A percentile compares a stretch with the other conserved stretches of the same genome.
phyloP scores from a whole-genome alignment of 306 rosid species.

The Cotoneaster glaucophyllus region DNA sequence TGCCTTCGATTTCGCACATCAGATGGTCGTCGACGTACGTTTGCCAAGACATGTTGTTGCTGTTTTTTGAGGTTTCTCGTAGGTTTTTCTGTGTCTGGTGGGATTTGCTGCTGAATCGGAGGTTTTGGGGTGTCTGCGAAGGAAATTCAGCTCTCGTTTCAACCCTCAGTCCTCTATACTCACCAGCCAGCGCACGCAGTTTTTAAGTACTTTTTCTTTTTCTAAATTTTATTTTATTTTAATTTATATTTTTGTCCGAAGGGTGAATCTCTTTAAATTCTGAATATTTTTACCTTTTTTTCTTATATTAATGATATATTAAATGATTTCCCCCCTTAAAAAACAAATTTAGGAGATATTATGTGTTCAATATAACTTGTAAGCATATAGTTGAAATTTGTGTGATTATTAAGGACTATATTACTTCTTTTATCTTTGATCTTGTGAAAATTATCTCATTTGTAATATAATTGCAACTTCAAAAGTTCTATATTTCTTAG shows the following conservation, averaged over 20 bases:
- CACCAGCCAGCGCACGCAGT: constrained; percentile 4
- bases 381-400: no score
- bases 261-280: not conserved
- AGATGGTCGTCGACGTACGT: constrained; percentile 83
- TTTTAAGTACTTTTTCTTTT: no score
- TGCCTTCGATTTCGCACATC: constrained; percentile 71
- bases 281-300: not conserved
- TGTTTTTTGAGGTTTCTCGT: not conserved
- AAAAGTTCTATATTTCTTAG: not conserved
- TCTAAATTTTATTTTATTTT: no score
- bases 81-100: not conserved
- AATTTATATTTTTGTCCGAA: not conserved
- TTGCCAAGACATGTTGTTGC: constrained; percentile 76
- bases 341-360: not conserved
- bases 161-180: not conserved
- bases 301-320: not conserved
- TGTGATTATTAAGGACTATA: not conserved
- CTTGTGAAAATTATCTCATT: not conserved
- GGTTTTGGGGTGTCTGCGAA: not conserved
- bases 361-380: not conserved
- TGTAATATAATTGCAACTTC: not conserved
- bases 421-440: not conserved
- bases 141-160: not conserved
- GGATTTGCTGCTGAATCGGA: not conserved
- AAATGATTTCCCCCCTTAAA: not conserved